Evolutionary conservation across 2,329 filamentous ascomycete genomes (phyloP).

Genomic region (Hirsutella minnesotensis): DNA sequence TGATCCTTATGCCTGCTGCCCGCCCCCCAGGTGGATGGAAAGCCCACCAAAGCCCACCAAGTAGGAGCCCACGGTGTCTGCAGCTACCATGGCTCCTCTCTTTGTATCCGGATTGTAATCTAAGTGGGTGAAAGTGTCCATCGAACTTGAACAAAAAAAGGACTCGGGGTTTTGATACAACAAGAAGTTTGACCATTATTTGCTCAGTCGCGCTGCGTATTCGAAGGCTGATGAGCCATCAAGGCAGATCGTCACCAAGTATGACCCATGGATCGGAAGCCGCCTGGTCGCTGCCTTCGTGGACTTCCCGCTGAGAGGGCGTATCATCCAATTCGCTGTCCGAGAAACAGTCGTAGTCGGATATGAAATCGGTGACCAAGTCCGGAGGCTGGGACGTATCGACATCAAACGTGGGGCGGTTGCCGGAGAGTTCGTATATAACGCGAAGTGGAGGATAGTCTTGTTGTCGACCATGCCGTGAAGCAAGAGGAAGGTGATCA

Average conservation of each 20-base stretch:
- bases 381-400: conserved; percentile 25
- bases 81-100: neutral
- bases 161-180: too few relatives aligned
- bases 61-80: neutral
- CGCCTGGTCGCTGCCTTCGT: conserved; percentile 14
- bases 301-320: conserved; percentile 18
- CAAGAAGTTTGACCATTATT: too few relatives aligned
- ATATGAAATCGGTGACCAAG: conserved; percentile 19
- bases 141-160: neutral
- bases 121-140: conserved; percentile 12
- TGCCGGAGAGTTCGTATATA: conserved; percentile 26
- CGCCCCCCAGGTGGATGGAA: too few relatives aligned
- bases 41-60: neutral
- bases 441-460: conserved; percentile 22
- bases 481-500: neutral
- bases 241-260: conserved; percentile 34
- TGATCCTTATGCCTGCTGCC: neutral
- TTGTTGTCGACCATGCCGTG: conserved; percentile 3
- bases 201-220: too few relatives aligned
- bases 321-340: conserved; percentile 21
- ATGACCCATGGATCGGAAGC: conserved; percentile 27
- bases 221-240: too few relatives aligned
- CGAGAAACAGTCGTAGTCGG: conserved; percentile 25
- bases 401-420: conserved; percentile 19
- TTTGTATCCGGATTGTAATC: too few relatives aligned